Percentiles rank a stretch among this genome's conserved stretches.
phyloP scores from a whole-genome alignment of 768 basidiomycete species.

The Hemileccinum rubropunctum region DNA sequence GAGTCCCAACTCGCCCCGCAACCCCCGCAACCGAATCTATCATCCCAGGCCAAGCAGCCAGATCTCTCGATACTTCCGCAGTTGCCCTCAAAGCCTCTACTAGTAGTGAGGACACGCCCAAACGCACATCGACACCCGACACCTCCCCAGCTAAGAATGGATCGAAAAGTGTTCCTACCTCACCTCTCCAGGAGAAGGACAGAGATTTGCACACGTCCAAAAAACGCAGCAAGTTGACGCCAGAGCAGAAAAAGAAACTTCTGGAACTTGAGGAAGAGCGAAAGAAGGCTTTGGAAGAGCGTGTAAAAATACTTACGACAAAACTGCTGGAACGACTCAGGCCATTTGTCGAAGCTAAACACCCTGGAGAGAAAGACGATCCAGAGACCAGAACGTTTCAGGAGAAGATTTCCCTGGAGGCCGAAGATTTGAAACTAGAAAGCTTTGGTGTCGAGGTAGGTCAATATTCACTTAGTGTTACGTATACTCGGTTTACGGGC shows the following conservation, averaged over 20 bases:
- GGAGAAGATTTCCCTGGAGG: slow-evolving; percentile 73
- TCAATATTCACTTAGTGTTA: slow-evolving; percentile 1
- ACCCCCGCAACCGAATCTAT: slow-evolving; percentile 15
- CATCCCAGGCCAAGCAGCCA: slow-evolving; percentile 3
- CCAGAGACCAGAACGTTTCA: slow-evolving; percentile 81
- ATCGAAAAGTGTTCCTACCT: slow-evolving; percentile 23
- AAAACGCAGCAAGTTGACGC: slow-evolving; percentile 54
- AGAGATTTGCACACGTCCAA: slow-evolving; percentile 34
- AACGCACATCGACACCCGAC: slow-evolving; percentile 11
- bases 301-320: slow-evolving; percentile 67
- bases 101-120: slow-evolving; percentile 18
- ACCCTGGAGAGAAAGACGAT: slow-evolving; percentile 78
- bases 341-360: slow-evolving; percentile 88
- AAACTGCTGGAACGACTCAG: slow-evolving; percentile 85
- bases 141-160: slow-evolving; percentile 18
- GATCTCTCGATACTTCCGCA: slow-evolving; percentile 14
- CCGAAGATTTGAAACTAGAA: slow-evolving; percentile 94
- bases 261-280: slow-evolving; percentile 80
- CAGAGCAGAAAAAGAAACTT: slow-evolving; percentile 84
- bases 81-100: slow-evolving; percentile 18
- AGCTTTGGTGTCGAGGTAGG: slow-evolving; percentile 94
- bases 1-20: slow-evolving; percentile 12
- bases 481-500: slow-evolving; percentile 1
- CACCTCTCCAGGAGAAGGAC: slow-evolving; percentile 34
- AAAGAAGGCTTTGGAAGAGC: slow-evolving; percentile 72